Conservation (phyloP, 371 early-diverging fungal genomes). For the Mucor sp. region DNA sequence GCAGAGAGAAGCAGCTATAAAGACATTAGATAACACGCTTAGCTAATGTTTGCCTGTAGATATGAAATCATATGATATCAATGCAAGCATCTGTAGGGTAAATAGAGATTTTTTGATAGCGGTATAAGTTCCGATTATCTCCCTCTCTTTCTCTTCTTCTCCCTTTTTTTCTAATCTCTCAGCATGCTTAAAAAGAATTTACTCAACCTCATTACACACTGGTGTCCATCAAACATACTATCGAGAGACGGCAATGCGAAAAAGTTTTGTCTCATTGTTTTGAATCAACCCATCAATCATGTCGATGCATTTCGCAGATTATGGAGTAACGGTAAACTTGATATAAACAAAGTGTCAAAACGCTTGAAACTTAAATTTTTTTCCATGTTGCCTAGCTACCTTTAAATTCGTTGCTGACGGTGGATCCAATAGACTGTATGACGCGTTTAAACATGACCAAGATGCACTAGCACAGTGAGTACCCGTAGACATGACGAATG, state of each 20-base stretch:
- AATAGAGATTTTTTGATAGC: background rate
- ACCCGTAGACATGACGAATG: background rate
- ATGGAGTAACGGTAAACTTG: slow-evolving; percentile 41
- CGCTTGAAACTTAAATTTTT: background rate
- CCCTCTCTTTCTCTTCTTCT: background rate
- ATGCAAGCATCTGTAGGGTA: background rate
- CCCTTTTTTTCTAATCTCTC: background rate
- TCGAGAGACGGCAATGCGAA: slow-evolving; percentile 16
- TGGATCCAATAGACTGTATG: slow-evolving; percentile 86
- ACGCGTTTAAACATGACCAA: slow-evolving; percentile 53
- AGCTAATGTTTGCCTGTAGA: no score
- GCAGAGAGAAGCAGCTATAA: no score
- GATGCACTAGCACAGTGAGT: slow-evolving; percentile 46
- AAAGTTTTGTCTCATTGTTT: slow-evolving; percentile 37
- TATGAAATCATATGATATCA: background rate
- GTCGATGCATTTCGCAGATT: slow-evolving; percentile 29
- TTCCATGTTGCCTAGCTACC: slow-evolving; percentile 45
- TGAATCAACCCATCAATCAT: slow-evolving; percentile 42
- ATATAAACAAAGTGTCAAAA: background rate
- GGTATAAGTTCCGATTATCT: slow-evolving; percentile 2
- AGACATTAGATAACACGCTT: no score
- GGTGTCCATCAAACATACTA: slow-evolving; percentile 42
- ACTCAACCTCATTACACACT: slow-evolving; percentile 29
- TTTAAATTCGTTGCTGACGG: slow-evolving; percentile 86
- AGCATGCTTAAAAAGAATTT: background rate